Evolutionary conservation across 305 asterid genomes (phyloP).

Genomic region (Withania somnifera): DNA sequence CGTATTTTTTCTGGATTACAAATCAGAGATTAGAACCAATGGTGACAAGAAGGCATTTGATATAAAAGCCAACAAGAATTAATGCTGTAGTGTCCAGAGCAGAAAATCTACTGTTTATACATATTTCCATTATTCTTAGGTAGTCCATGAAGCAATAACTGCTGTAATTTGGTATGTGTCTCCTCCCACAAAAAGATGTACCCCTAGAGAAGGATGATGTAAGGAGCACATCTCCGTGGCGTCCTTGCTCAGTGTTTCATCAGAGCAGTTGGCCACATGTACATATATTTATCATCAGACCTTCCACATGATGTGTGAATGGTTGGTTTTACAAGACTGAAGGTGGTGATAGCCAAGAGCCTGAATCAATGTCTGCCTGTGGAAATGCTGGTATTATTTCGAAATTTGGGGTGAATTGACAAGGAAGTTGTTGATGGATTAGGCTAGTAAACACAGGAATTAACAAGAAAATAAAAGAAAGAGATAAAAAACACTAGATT

Average conservation of each 20-base stretch:
- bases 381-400: background rate
- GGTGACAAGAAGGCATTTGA: background rate
- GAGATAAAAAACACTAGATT: too few species aligned
- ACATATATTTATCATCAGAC: background rate
- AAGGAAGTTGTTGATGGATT: too few species aligned
- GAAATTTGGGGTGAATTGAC: too few species aligned
- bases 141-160: background rate
- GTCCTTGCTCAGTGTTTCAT: background rate
- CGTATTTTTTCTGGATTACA: conserved; percentile 67
- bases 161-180: background rate
- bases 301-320: background rate
- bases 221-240: background rate
- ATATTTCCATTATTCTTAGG: background rate
- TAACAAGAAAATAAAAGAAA: too few species aligned
- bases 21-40: background rate
- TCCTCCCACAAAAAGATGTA: background rate
- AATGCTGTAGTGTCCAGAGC: background rate
- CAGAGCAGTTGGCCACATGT: background rate
- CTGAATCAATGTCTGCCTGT: background rate
- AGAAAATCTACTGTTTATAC: background rate
- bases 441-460: too few species aligned
- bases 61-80: background rate
- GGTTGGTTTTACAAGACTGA: background rate
- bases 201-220: background rate
- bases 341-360: background rate